phyloP scores from a whole-genome alignment of 257 asterid species.

The Solanum arcanum region DNA sequence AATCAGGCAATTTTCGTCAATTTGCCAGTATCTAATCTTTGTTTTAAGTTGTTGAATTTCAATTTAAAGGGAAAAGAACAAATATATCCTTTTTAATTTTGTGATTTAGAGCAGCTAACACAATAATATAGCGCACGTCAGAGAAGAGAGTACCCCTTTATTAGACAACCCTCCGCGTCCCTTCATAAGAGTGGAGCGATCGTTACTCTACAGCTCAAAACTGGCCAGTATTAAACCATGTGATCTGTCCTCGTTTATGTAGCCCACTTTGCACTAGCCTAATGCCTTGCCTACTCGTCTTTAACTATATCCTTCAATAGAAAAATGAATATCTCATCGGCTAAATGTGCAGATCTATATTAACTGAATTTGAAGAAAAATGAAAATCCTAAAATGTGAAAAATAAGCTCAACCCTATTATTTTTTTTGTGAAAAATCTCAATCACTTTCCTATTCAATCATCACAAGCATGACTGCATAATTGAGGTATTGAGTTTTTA shows the following conservation, averaged over 20 bases:
- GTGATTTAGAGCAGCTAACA: too few relatives aligned
- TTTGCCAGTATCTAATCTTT: neutral
- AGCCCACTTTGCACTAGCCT: too few relatives aligned
- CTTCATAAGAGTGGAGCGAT: too few relatives aligned
- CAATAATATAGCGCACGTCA: too few relatives aligned
- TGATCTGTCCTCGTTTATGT: too few relatives aligned
- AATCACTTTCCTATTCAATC: neutral
- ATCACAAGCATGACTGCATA: neutral
- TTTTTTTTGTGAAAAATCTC: neutral
- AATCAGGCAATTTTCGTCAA: neutral
- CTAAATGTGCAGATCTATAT: neutral
- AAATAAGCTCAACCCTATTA: neutral
- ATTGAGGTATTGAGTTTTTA: neutral
- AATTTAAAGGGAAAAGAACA: neutral
- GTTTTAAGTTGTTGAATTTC: neutral
- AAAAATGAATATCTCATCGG: too few relatives aligned
- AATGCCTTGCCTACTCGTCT: too few relatives aligned
- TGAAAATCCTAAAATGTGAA: too few relatives aligned
- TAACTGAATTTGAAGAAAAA: neutral
- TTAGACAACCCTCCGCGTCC: too few relatives aligned
- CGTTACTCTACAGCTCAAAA: too few relatives aligned
- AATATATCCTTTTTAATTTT: neutral
- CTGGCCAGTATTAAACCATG: fast-evolving
- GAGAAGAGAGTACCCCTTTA: too few relatives aligned
- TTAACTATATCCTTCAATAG: neutral